Conservation (phyloP, 805 yeast species). For the Brettanomyces nanus region DNA sequence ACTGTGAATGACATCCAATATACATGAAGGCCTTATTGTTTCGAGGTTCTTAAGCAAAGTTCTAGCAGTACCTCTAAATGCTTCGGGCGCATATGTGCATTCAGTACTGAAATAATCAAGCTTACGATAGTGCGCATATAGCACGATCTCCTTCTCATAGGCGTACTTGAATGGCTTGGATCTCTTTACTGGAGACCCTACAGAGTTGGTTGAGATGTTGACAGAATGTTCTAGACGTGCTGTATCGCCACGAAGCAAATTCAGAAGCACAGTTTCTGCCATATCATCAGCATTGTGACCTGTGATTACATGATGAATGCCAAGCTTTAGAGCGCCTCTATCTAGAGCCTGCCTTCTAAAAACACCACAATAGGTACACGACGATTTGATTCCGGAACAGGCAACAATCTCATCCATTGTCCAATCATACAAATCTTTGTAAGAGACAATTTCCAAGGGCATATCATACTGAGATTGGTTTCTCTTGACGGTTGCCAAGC, state of each 20-base stretch:
- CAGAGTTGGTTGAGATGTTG: constrained; percentile 70
- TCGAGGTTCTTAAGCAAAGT: constrained; percentile 85
- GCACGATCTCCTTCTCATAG: constrained; percentile 93
- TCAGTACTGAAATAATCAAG: constrained; percentile 95
- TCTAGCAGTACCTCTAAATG: constrained; percentile 95
- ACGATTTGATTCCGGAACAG: constrained; percentile 86
- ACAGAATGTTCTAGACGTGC: constrained; percentile 88
- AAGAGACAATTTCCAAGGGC: constrained; percentile 49
- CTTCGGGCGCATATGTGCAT: constrained; percentile 97
- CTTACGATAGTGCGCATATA: constrained; percentile 93
- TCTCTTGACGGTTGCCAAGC: constrained; percentile 92
- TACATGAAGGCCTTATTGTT: constrained; percentile 84
- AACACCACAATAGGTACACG: constrained; percentile 98
- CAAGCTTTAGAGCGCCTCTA: constrained; percentile 84
- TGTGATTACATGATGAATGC: constrained; percentile 85
- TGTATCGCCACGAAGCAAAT: constrained; percentile 89
- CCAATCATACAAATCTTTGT: constrained; percentile 89
- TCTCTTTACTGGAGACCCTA: constrained; percentile 85
- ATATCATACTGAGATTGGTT: constrained; percentile 63
- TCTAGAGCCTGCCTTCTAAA: constrained; percentile 93
- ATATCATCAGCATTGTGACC: constrained; percentile 99
- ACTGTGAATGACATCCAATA: constrained; percentile 86
- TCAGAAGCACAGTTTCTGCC: constrained; percentile 98
- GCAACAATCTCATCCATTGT: constrained; percentile 97
- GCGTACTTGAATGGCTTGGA: constrained; percentile 94